phyloP scores from a whole-genome alignment of 768 basidiomycete genomes.

The Russula vinacea region DNA sequence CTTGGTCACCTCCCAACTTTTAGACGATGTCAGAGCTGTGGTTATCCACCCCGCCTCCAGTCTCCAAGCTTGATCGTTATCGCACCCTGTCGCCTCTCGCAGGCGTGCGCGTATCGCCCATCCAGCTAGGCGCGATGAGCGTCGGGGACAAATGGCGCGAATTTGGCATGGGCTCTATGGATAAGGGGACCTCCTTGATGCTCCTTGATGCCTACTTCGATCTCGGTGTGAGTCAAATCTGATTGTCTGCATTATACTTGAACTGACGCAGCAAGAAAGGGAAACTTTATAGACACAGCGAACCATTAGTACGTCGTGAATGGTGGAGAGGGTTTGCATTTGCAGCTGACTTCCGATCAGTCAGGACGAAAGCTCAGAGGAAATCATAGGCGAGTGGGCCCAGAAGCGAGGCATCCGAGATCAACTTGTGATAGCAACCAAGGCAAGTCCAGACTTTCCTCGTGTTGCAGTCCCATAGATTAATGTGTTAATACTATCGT shows the following conservation, averaged over 20 bases:
- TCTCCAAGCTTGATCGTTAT: slow-evolving; percentile 35
- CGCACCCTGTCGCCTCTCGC: slow-evolving; percentile 38
- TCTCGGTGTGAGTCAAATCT: slow-evolving; percentile 30
- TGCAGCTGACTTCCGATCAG: slow-evolving; percentile 7
- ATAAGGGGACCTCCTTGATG: slow-evolving; percentile 39
- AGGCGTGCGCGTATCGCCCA: slow-evolving; percentile 40
- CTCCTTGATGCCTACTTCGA: slow-evolving; percentile 42
- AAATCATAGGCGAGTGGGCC: slow-evolving; percentile 45
- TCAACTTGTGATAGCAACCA: slow-evolving; percentile 39
- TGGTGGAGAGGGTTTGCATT: neutral
- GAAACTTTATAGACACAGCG: slow-evolving; percentile 40
- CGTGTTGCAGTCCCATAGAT: neutral
- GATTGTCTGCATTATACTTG: too few relatives aligned
- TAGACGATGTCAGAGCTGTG: neutral
- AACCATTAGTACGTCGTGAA: slow-evolving; percentile 36
- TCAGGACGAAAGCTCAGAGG: slow-evolving; percentile 35
- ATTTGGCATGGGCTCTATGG: slow-evolving; percentile 37
- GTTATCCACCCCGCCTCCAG: slow-evolving; percentile 23
- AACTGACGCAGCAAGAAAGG: slow-evolving; percentile 7
- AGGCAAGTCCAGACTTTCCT: slow-evolving; percentile 19
- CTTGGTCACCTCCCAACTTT: neutral
- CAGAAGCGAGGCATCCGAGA: slow-evolving; percentile 38
- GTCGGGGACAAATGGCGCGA: slow-evolving; percentile 41
- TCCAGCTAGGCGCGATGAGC: slow-evolving; percentile 41
- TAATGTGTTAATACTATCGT: neutral